These are phyloP conservation scores for Rubia balearica DNA, from an alignment of 305 asterid genomes.

Conservation along the genomic window DNA sequence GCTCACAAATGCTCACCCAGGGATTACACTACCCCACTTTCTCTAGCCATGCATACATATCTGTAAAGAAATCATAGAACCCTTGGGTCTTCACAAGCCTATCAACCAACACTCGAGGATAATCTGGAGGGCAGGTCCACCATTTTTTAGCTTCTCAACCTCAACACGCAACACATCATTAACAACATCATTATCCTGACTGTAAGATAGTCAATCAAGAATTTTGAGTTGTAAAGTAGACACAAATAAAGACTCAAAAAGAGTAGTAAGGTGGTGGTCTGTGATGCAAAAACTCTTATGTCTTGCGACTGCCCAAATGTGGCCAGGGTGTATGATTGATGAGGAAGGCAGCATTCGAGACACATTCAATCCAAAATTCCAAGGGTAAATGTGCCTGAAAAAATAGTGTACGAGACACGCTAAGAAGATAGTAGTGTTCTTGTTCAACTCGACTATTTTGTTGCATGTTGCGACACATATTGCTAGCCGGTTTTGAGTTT, in stretches of 20 bases:
- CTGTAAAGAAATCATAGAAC: too few species aligned
- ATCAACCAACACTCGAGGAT: too few species aligned
- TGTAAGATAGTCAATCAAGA: background rate
- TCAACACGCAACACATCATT: rapidly evolving
- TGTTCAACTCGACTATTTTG: background rate
- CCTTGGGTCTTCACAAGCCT: too few species aligned
- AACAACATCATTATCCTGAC: too few species aligned
- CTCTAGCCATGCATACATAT: too few species aligned
- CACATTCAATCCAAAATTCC: slow-evolving; percentile 1
- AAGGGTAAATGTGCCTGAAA: background rate
- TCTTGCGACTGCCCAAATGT: background rate
- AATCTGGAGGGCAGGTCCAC: too few species aligned
- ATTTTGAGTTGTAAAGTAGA: background rate
- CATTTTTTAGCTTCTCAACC: too few species aligned
- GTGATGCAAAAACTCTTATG: background rate
- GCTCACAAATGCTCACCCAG: too few species aligned
- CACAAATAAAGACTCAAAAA: background rate
- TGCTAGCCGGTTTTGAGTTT: too few species aligned
- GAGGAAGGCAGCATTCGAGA: background rate
- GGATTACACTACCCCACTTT: too few species aligned
- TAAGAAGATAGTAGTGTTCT: background rate
- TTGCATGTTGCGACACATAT: background rate
- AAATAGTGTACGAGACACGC: background rate
- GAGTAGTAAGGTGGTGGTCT: background rate
- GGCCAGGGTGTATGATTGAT: background rate